Conservation (phyloP, 148 eudicot genomes). For the Heliosperma pusillum region DNA sequence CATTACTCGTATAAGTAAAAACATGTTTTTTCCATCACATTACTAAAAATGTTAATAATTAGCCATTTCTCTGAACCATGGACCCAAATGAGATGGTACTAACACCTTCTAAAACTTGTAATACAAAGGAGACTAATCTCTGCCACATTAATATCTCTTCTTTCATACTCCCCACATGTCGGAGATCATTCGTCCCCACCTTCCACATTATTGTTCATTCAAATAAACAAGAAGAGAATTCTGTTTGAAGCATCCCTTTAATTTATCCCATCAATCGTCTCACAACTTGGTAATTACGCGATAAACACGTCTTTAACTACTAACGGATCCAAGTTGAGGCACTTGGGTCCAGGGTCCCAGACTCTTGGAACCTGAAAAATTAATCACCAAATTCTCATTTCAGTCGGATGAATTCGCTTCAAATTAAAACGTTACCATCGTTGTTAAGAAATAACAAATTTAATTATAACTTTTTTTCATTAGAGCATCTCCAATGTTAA, state of each 20-base stretch:
- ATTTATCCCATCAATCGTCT: conserved; percentile 19
- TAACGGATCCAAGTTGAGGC: neutral
- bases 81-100: conserved; percentile 9
- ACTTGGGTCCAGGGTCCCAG: neutral
- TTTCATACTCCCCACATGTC: conserved; percentile 7
- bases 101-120: conserved; percentile 16
- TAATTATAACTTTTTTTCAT: too few relatives aligned
- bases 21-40: neutral
- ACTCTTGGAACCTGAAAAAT: too few relatives aligned
- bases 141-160: conserved; percentile 23
- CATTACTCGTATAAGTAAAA: neutral
- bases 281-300: conserved; percentile 21
- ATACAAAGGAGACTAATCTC: conserved; percentile 28
- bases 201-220: conserved; percentile 7
- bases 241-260: conserved; percentile 17
- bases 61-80: neutral
- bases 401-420: too few relatives aligned
- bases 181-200: conserved; percentile 1
- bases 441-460: too few relatives aligned
- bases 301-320: neutral
- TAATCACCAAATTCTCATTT: too few relatives aligned
- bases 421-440: too few relatives aligned
- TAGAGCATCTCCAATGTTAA: too few relatives aligned
- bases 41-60: neutral
- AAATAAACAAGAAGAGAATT: conserved; percentile 18